These are phyloP conservation scores for Ophiostoma sp. DNA, from an alignment of 2,329 filamentous ascomycete genomes.

Conservation along the genomic window DNA sequence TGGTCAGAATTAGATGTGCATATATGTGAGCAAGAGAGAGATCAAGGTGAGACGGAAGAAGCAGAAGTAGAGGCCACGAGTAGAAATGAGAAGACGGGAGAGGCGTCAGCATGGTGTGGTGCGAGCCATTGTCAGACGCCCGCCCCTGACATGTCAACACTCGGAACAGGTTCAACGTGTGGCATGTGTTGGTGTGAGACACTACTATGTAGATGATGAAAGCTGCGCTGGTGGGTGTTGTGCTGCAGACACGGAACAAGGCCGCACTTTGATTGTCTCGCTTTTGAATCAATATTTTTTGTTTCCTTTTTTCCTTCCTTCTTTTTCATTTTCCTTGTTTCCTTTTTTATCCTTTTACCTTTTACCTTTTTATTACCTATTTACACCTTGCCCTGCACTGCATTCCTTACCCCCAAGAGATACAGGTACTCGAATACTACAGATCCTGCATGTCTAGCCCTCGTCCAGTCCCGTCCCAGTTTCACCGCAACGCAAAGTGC, in stretches of 20 bases:
- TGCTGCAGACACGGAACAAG: background rate
- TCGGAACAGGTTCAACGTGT: background rate
- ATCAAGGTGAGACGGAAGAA: too few species aligned
- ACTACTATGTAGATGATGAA: background rate
- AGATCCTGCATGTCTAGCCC: too few species aligned
- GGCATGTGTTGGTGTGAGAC: background rate
- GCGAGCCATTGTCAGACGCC: background rate
- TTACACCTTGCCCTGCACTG: too few species aligned
- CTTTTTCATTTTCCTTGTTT: background rate
- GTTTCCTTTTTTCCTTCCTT: background rate
- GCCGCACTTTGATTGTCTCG: too few species aligned
- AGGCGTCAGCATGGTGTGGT: background rate
- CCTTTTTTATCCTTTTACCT: background rate
- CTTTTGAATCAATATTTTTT: too few species aligned
- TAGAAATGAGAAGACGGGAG: background rate
- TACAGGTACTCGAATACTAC: too few species aligned
- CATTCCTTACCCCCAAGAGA: background rate
- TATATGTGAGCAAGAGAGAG: too few species aligned
- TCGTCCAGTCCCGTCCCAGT: background rate
- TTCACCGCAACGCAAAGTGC: background rate
- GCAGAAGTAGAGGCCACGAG: too few species aligned
- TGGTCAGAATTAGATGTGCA: too few species aligned
- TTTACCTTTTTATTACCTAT: constrained; percentile 32
- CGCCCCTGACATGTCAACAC: background rate
- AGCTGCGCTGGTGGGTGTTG: too few species aligned